These are phyloP conservation scores for Allomyces arbusculus DNA, from an alignment of 192 early-diverging fungal genomes.

Conservation along the genomic window DNA sequence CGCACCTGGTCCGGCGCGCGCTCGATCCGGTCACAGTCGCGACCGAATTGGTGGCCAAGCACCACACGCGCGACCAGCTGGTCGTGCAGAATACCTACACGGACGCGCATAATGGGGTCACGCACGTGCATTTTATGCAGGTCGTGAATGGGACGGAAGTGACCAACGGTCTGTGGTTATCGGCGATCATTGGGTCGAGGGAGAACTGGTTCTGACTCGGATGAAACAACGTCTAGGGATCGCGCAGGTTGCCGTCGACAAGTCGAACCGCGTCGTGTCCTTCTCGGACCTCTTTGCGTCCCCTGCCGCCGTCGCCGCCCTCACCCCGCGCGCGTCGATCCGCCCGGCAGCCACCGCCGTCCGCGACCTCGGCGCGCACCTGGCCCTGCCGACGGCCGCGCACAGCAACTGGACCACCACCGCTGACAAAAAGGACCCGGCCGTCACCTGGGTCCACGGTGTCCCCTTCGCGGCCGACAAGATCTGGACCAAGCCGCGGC, in stretches of 20 bases:
- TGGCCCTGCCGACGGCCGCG: background rate
- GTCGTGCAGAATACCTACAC: conserved; percentile 13
- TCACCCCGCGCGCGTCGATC: background rate
- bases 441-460: background rate
- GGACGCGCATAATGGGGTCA: conserved; percentile 16
- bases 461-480: background rate
- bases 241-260: conserved; percentile 19
- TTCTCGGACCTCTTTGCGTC: conserved; percentile 10
- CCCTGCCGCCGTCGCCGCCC: background rate
- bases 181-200: too few species aligned
- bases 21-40: background rate
- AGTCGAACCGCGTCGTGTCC: conserved; percentile 11
- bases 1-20: background rate
- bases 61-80: background rate
- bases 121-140: conserved; percentile 31
- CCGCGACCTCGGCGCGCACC: background rate
- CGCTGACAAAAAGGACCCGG: background rate
- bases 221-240: conserved; percentile 1
- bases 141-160: conserved; percentile 14
- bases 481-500: background rate
- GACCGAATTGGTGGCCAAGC: background rate
- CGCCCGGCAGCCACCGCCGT: background rate
- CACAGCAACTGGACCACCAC: background rate
- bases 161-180: conserved; percentile 9
- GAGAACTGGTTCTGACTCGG: background rate